A percentile compares a stretch with the other conserved stretches of the same genome.
These are phyloP conservation scores for Gloeostereum incarnatum DNA, from an alignment of 768 basidiomycete genomes.

Conservation along the genomic window DNA sequence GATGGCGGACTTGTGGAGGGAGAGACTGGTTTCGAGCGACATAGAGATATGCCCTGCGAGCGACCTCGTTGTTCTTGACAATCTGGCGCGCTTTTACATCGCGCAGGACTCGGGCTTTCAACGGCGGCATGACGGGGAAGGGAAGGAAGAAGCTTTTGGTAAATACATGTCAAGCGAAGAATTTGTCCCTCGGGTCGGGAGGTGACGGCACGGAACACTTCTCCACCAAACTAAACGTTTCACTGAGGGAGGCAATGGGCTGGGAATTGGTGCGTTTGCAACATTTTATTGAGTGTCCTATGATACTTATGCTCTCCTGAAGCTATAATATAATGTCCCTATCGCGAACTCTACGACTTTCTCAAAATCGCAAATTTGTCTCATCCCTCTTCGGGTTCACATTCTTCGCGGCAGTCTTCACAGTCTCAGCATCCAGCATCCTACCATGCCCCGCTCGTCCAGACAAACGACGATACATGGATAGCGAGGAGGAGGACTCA, in stretches of 20 bases:
- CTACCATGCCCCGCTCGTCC: conserved; percentile 74
- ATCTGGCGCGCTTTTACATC: conserved; percentile 72
- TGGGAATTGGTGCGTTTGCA: background rate
- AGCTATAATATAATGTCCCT: background rate
- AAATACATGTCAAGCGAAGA: background rate
- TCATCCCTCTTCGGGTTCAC: conserved; percentile 76
- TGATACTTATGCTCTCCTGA: too few relatives aligned
- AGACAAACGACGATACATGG: conserved; percentile 48
- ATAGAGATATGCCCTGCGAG: conserved; percentile 84
- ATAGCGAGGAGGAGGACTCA: conserved; percentile 31
- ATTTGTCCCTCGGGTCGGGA: too few relatives aligned
- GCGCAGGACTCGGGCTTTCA: conserved; percentile 49
- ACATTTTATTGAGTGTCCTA: background rate
- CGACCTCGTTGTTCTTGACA: conserved; percentile 68
- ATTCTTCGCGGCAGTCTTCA: conserved; percentile 68
- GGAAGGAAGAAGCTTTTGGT: background rate
- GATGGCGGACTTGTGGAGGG: conserved; percentile 83
- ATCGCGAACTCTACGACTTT: conserved; percentile 27
- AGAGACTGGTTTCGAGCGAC: conserved; percentile 88
- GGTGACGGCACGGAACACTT: too few relatives aligned
- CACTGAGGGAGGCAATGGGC: background rate
- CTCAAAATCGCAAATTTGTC: conserved; percentile 62
- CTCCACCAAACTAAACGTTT: too few relatives aligned
- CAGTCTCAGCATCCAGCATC: conserved; percentile 72
- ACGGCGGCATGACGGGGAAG: conserved; percentile 24